Evolutionary conservation across 306 rosid species (phyloP).

Genomic region (Gleditsia sinensis): DNA sequence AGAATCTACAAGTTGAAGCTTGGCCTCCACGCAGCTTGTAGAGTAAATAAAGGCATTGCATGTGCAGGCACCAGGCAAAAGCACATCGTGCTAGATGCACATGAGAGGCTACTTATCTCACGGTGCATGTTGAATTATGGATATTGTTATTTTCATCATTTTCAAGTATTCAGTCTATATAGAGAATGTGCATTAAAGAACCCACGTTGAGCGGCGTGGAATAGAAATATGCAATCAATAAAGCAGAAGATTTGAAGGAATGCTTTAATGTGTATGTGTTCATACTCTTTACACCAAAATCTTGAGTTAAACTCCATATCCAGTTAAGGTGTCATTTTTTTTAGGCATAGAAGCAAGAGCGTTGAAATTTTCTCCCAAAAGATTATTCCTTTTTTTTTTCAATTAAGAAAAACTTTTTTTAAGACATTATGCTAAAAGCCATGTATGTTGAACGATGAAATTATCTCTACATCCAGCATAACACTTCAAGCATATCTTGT

Average conservation of each 20-base stretch:
- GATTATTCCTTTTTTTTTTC: neutral
- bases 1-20: neutral
- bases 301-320: too few species aligned
- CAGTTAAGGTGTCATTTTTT: neutral
- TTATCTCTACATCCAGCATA: neutral
- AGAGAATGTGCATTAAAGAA: too few species aligned
- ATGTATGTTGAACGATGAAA: neutral
- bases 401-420: neutral
- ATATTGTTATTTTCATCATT: too few species aligned
- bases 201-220: too few species aligned
- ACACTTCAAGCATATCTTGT: neutral
- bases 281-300: too few species aligned
- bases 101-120: neutral
- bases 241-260: too few species aligned
- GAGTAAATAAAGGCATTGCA: constrained; percentile 5
- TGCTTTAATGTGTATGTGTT: too few species aligned
- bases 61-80: neutral
- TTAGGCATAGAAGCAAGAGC: neutral
- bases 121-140: neutral
- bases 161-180: too few species aligned
- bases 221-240: too few species aligned
- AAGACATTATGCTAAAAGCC: neutral
- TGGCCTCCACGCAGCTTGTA: neutral
- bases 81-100: neutral
- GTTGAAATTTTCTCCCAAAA: neutral